Evolutionary conservation across 139 green algal species (phyloP), one percentile per base, ranked within the genome.

Genomic region (Picochlorum sp.): DNA sequence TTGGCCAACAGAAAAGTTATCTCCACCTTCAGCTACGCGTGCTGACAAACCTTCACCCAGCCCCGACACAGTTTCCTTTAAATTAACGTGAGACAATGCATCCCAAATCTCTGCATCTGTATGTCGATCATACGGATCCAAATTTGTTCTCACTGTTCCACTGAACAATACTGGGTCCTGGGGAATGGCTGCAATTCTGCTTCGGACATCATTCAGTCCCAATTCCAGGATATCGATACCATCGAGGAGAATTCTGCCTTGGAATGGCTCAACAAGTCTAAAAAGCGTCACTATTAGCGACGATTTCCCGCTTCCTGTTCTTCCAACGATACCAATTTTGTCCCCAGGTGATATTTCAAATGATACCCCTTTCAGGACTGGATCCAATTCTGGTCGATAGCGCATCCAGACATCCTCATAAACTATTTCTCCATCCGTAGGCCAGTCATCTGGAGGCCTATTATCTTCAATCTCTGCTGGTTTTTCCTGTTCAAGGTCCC

Each of bases 81-180:
- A 74, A 20, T 78, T 73, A 32, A 90, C 89, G 7, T 72, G 50
- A 8, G 74, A 69, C 14, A 96, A 57, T 10, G 79, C 78, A 36
- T 86, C 69, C 89, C 82, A 95, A 40, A 96, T 68, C 50, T 81
- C 64, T 0, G 50, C 69, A 50, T 96, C 89, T 8, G n/a, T 64
- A 69, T 87, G 59, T 10, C 50, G 37, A 29, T 59, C 44, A 40
- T 90, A 93, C 12, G 90, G 90, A 73, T 97, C 90, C 63, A 97
- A 80, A 77, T 97, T 97, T 59, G 63, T 64, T 28, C 90, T 79
- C 47, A 97, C 72, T 2, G 69, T 90, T 50, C 86, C 89, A n/a
- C 61, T 78, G 64, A 95, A 97, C 50, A 95, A 75, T 60, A 94
- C 80, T 1, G 87, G 87, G 58, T 90, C 90, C 67, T 88, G 83